Base-by-base conservation (phyloP, 2,329 filamentous ascomycete genomes). In the Trichophyton mentagrophytes region DNA sequence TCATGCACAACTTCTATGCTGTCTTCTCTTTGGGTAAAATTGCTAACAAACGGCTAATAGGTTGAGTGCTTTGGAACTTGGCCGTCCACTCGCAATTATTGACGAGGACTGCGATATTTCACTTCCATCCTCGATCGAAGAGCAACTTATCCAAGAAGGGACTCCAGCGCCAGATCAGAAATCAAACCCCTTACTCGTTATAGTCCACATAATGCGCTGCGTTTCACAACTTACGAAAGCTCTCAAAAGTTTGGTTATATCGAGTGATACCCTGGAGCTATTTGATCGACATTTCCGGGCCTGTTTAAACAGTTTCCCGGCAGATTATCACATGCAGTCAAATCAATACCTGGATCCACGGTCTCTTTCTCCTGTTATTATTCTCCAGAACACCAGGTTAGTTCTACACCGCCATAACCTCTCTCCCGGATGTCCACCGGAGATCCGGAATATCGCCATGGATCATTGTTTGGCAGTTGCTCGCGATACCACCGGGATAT, bases 361-460 rank as follows among this genome's bases (percentile, higher is more conserved):
- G 59, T 84, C 87, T 46, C 78, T 97, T 13, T 83, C 85, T 27
- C 88, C 90, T 0, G 78, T 95, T 7, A 81, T 88, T 36, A 86
- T 89, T 68, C 81, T 97, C 7, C 86, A 96, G 63, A 88, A 89
- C 63, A 86, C 87, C 15, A 86, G 90, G n/a, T 81, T 96, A 33
- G 79, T 93, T 42, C 81, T 99, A 7, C 89, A 96, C 72, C 84
- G 93, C 47, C 90, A 95, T 68, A 96, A 97, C 68, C 79, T 97
- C 7, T 85, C 85, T 0, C 88, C 90, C 0, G 78, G 78, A 8
- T 90, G 87, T 68, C 80, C 85, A 0, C 72, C 78, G 1, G 80
- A 86, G 36, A 82, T 86, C 47, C 83, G 92, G 49, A 74, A 80
- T 2, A 81, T 83, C 5, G 90, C 93, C 1, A 76, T 96, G 30